Evolutionary conservation across 108 stramenopile species (phyloP), one percentile per base, ranked within the genome.

Genomic region (Skeletonema menzelii): DNA sequence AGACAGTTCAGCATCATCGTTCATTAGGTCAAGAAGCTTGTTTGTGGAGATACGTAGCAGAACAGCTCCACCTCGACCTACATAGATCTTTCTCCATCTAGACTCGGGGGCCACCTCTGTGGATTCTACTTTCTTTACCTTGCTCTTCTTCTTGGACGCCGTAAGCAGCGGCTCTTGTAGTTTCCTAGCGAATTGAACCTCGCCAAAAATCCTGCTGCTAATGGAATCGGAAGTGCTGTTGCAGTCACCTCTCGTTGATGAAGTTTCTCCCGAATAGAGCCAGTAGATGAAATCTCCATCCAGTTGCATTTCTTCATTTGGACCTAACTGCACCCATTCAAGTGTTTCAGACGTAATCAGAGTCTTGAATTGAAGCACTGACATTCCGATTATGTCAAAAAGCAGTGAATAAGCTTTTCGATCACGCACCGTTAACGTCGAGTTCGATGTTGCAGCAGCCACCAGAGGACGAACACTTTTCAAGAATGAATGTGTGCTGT

Each of bases 351-450:
- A 78, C 17, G 76, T 22, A 1, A 82, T 55, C 64, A 81, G 67
- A 1, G 76, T 69, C 55, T 73, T 72, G 67, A 78, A 82, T 59
- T 82, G 82, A 38, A 82, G 73, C 13, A 73, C 42, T 1, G 77
- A 56, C 59, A 82, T 40, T 24, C 76, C 82, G 14, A 82, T 65
- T 6, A 24, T 30, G 13, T 66, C 35, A 30, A 78, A 78, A 38
- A 82, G 42, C 26, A 65, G 31, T 11, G 60, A 27, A 27, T 78
- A 82, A 7, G 77, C 67, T 6, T 72, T 42, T 61, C 76, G 72
- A 69, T 82, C 82, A 20, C 82, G 24, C 2, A 82, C 76, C 13
- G 77, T 47, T 5, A 79, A 32, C 10, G 65, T 26, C 5, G 73
- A 44, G 55, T 22, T 57, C 1, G 75, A 76, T 11, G 53, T 57